Evolutionary conservation across 257 asterid genomes (phyloP).

Genomic region (Linaria vulgaris): DNA sequence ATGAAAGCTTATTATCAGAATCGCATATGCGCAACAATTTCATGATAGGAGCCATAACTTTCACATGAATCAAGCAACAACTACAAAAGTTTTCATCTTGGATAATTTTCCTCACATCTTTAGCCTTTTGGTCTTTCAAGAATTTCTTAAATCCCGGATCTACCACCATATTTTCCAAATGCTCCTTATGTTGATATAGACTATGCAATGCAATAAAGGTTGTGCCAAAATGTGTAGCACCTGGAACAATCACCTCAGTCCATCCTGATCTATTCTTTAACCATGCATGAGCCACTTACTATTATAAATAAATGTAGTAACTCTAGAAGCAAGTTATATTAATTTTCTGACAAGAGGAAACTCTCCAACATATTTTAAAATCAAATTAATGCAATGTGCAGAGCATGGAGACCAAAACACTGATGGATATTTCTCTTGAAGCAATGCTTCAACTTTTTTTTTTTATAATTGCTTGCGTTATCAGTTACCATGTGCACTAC

Average conservation of each 20-base stretch:
- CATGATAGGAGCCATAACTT: neutral
- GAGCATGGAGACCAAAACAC: too few species aligned
- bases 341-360: neutral
- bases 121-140: neutral
- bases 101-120: neutral
- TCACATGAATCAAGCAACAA: neutral
- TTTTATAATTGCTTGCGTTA: neutral
- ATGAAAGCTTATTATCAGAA: neutral
- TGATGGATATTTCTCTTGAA: neutral
- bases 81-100: neutral
- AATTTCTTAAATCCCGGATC: neutral
- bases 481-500: too few species aligned
- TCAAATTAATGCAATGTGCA: conserved; percentile 6
- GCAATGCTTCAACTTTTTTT: neutral
- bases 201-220: conserved; percentile 4
- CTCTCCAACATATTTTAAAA: neutral
- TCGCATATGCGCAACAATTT: neutral
- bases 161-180: neutral
- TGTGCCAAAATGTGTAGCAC: too few species aligned
- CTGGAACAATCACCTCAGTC: neutral
- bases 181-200: neutral
- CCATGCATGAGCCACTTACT: neutral
- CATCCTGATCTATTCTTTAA: neutral
- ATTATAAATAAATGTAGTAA: neutral
- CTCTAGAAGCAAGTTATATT: neutral